Evolutionary conservation across 2,329 filamentous ascomycete genomes (phyloP), one percentile per base, ranked within the genome.

Genomic region (Trichoderma citrinoviride): DNA sequence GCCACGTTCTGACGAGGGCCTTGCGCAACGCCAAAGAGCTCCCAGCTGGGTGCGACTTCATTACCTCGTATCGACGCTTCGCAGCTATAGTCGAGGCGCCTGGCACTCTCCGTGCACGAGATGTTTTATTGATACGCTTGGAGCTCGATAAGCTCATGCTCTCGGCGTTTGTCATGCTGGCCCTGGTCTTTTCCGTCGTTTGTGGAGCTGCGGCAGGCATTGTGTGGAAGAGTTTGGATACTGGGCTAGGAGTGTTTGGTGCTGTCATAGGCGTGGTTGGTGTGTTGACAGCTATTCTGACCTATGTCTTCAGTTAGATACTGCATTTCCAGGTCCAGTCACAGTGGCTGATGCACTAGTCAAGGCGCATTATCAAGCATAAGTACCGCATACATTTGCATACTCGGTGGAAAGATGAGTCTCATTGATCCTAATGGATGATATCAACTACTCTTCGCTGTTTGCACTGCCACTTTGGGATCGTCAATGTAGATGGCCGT

Each of bases 231-330:
- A 56, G 54, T 5, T 33, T 56, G 17, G 54, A 56, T 56, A 44
- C 40, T 33, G 54, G 54, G 10, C 41, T 57, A 25, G 54, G 54
- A 15, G 41, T 57, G n/a, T 57, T 57, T 57, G 54, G 54, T 29
- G 54, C 54, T 57, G 41, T 57, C 15, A 57, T 57, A 8, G 54
- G 54, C 41, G 23, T 57, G 3, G 41, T 44, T 17, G 41, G 54
- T 8, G 25, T 46, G 23, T 40, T 46, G 41, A 57, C 44, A 25
- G 41, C 17, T 21, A 23, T 57, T 46, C 44, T 44, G 23, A 29
- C 41, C n/a, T 33, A 57, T 33, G 14, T 46, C 1, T 43, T 29
- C 3, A 33, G 14, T 3, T 46, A 46, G 27, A 23, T 43, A 21
- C 14, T 54, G 12, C 14, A 23, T 54, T n/a, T n/a, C n/a, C n/a